Evolutionary conservation across 495 filamentous ascomycete genomes (phyloP).

Genomic region (Thermothielavioides terrestris): DNA sequence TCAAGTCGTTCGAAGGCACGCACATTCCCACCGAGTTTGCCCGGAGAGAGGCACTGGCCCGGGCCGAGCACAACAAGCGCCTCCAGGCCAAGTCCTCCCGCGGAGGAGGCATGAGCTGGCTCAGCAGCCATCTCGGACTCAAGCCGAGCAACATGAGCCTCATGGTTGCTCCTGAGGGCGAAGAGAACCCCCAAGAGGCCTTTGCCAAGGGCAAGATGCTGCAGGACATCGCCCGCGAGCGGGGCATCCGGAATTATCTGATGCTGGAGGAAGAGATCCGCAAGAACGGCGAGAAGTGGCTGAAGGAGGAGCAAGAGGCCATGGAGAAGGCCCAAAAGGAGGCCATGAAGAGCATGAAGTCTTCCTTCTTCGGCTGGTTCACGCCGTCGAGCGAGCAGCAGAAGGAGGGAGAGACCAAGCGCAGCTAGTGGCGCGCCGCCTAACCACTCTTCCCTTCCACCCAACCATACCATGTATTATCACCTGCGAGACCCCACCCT

Average conservation of each 20-base stretch:
- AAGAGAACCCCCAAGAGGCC: constrained; percentile 60
- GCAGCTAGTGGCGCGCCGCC: neutral
- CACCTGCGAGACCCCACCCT: constrained; percentile 4
- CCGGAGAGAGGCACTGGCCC: constrained; percentile 72
- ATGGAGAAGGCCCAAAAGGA: constrained; percentile 82
- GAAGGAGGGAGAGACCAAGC: constrained; percentile 9
- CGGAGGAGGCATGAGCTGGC: constrained; percentile 46
- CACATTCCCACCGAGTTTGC: constrained; percentile 84
- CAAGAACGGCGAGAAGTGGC: constrained; percentile 87
- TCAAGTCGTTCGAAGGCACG: constrained; percentile 81
- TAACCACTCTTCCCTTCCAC: neutral
- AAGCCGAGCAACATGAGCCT: constrained; percentile 50
- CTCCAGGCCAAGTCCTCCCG: constrained; percentile 54
- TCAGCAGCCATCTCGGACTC: constrained; percentile 65
- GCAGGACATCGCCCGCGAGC: constrained; percentile 83
- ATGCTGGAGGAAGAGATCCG: constrained; percentile 78
- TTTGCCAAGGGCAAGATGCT: constrained; percentile 88
- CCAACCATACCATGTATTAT: constrained; percentile 17
- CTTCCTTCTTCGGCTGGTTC: constrained; percentile 44
- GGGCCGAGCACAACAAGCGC: constrained; percentile 70
- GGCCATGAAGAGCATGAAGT: constrained; percentile 73
- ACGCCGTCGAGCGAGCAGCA: constrained; percentile 6
- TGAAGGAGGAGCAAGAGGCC: constrained; percentile 78
- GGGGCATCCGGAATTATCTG: constrained; percentile 83
- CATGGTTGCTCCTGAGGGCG: constrained; percentile 52